These are phyloP conservation scores for Cladosporium oxysporum DNA, from an alignment of 2,329 filamentous ascomycete species.

Conservation along the genomic window DNA sequence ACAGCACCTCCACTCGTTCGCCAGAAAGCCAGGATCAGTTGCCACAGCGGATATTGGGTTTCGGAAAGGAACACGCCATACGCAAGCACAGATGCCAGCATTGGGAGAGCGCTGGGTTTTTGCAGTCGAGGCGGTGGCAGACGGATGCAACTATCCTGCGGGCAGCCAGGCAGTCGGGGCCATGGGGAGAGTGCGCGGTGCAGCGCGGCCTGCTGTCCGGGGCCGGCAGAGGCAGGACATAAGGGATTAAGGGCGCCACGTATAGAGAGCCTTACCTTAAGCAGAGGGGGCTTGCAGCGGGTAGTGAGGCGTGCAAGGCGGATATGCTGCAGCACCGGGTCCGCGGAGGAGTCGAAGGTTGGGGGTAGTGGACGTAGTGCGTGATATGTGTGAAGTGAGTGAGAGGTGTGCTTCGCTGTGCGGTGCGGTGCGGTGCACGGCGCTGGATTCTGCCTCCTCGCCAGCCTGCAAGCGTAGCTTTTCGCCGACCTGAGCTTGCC, in stretches of 20 bases:
- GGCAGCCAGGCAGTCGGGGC: conserved; percentile 17
- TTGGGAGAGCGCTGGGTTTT: conserved; percentile 6
- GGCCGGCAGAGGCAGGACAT: conserved; percentile 17
- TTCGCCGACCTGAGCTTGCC: not conserved
- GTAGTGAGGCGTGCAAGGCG: not conserved
- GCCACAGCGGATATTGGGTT: conserved; percentile 19
- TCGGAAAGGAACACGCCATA: conserved; percentile 18
- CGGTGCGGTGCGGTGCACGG: not conserved
- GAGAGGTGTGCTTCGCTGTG: not conserved
- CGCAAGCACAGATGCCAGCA: conserved; percentile 17
- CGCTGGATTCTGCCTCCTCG: not conserved
- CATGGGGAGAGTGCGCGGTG: not conserved
- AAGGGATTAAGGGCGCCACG: conserved; percentile 15
- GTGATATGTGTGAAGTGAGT: not conserved
- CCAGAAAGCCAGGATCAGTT: conserved; percentile 9
- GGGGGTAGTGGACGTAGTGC: not conserved
- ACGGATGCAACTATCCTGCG: conserved; percentile 13
- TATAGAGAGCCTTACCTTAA: conserved; percentile 19
- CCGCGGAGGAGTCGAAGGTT: not conserved
- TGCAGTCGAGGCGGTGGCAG: conserved; percentile 9
- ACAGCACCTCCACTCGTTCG: conserved; percentile 12
- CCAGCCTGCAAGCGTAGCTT: not conserved
- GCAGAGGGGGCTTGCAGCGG: conserved; percentile 7
- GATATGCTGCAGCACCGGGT: not conserved
- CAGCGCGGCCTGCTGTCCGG: conserved; percentile 17